Conservation (phyloP, 208 protist species). For the Porcisia hertigi region DNA sequence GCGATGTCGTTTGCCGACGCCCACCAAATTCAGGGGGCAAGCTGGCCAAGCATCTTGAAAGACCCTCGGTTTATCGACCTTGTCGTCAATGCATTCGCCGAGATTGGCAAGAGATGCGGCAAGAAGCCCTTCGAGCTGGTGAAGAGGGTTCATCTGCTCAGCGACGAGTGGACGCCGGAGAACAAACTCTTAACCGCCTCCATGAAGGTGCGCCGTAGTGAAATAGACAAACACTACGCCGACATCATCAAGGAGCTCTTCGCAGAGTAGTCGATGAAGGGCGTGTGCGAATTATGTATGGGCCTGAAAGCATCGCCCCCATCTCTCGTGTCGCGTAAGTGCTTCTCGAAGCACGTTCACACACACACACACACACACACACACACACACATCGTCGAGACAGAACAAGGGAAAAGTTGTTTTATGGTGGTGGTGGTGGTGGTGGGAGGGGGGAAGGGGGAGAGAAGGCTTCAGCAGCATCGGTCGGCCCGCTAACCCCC, state of each 20-base stretch:
- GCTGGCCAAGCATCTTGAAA: conserved; percentile 43
- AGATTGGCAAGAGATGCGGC: conserved; percentile 42
- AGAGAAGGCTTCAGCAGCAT: neutral
- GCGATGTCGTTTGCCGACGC: conserved; percentile 47
- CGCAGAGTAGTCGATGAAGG: conserved; percentile 16
- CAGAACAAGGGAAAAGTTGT: too few species aligned
- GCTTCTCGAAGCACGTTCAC: too few species aligned
- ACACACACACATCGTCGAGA: too few species aligned
- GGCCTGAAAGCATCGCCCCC: too few species aligned
- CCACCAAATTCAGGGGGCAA: conserved; percentile 28
- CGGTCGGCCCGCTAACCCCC: too few species aligned
- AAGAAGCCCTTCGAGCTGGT: conserved; percentile 76
- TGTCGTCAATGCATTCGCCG: conserved; percentile 35
- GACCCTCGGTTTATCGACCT: conserved; percentile 35
- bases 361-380: too few species aligned
- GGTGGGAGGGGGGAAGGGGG: too few species aligned
- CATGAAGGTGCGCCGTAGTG: conserved; percentile 72
- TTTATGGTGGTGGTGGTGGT: too few species aligned
- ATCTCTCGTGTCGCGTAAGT: too few species aligned
- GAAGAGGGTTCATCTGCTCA: conserved; percentile 52
- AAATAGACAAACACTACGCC: conserved; percentile 68
- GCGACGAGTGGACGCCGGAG: conserved; percentile 86
- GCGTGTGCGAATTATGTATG: too few species aligned
- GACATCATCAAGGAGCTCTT: conserved; percentile 69
- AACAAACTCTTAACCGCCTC: conserved; percentile 81